Percentiles rank a stretch among this genome's conserved stretches.
phyloP scores from a whole-genome alignment of 148 eudicot genomes.

The Rhododendron ovatum region DNA sequence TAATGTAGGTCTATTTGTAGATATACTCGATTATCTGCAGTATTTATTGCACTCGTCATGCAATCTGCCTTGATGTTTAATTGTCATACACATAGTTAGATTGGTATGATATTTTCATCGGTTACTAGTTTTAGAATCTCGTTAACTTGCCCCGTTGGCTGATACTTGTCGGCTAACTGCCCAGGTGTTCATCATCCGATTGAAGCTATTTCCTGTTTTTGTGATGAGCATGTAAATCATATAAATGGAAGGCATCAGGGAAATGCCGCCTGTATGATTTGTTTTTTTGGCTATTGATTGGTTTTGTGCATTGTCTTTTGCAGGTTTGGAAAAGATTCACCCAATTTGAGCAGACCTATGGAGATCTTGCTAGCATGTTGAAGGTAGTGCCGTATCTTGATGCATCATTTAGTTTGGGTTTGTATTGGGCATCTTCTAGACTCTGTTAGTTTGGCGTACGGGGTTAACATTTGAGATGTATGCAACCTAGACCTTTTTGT shows the following conservation, averaged over 20 bases:
- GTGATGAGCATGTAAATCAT: not conserved
- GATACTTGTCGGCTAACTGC: not conserved
- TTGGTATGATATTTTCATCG: not conserved
- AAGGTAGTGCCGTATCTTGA: slow-evolving; percentile 47
- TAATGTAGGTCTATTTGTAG: not conserved
- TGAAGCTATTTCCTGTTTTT: not conserved
- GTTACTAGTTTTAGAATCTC: not conserved
- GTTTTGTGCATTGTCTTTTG: slow-evolving; percentile 13
- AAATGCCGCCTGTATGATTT: not conserved
- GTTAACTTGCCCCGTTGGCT: not conserved
- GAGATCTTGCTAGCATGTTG: slow-evolving; percentile 97
- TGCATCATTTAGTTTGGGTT: not conserved
- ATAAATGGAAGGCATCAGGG: not conserved
- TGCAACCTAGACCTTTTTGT: not conserved
- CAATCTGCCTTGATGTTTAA: not conserved
- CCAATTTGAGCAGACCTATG: slow-evolving; percentile 96
- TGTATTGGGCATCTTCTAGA: not conserved
- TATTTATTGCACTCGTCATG: not conserved
- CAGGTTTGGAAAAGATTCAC: slow-evolving; percentile 91
- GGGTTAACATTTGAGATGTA: not conserved
- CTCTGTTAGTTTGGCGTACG: not conserved
- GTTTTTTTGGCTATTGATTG: not conserved
- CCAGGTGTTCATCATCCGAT: not conserved
- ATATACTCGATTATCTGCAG: not conserved
- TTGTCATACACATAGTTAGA: not conserved